Percentiles rank a stretch among this genome's conserved stretches.
Evolutionary conservation across 2,329 filamentous ascomycete species (phyloP).

Genomic region (Cercospora beticola): DNA sequence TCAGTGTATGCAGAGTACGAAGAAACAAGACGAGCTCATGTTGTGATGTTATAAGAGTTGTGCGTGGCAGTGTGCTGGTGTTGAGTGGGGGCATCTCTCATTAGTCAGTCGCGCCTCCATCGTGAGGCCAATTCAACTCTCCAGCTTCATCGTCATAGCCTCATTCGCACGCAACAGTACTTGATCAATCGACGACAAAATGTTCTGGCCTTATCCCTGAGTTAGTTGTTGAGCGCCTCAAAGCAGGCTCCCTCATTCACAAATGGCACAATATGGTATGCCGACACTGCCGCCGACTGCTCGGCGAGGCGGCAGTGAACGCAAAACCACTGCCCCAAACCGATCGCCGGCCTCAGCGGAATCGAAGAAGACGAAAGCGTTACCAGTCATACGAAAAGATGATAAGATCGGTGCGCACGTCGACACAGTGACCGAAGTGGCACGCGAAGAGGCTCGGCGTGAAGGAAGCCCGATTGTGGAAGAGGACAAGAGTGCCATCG

Average conservation of each 20-base stretch:
- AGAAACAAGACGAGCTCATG: neutral
- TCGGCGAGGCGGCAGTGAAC: neutral
- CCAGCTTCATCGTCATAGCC: neutral
- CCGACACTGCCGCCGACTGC: conserved; percentile 8
- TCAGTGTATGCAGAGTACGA: neutral
- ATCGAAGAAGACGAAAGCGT: conserved; percentile 24
- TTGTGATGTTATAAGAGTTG: neutral
- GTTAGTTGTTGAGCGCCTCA: neutral
- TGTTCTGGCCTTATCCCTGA: conserved; percentile 56
- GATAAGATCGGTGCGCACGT: neutral
- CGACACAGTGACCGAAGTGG: neutral
- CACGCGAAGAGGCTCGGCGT: neutral
- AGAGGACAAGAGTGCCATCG: neutral
- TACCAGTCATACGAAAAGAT: neutral
- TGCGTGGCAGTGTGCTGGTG: neutral
- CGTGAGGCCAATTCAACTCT: neutral
- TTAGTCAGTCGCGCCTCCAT: neutral
- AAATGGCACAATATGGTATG: conserved; percentile 19
- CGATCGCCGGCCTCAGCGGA: neutral
- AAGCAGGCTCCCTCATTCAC: neutral
- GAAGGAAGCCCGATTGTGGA: neutral
- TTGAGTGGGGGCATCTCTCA: neutral
- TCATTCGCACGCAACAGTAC: neutral
- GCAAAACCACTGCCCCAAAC: neutral
- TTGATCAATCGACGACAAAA: conserved; percentile 28